Conservation (phyloP, 331 rosid genomes). For the Cydonia oblonga region DNA sequence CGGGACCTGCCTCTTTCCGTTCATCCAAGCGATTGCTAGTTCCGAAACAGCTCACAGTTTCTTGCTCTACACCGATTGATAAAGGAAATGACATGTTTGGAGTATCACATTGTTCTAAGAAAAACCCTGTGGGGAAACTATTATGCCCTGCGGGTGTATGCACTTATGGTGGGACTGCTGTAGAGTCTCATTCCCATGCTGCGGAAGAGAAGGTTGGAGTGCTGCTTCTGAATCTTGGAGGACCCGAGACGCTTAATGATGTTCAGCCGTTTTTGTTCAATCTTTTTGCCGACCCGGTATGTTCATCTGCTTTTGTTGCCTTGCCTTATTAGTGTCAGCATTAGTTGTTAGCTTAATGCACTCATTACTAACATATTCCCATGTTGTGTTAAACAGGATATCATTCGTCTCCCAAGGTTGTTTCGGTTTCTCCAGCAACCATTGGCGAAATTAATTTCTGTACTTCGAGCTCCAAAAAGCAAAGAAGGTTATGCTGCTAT, state of each 20-base stretch:
- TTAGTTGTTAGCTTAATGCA: not conserved
- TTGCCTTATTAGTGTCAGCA: not conserved
- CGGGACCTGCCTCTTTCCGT: slow-evolving; percentile 20
- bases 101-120: slow-evolving; percentile 24
- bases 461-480: slow-evolving; percentile 86
- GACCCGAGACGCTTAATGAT: slow-evolving; percentile 92
- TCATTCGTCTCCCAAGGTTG: slow-evolving; percentile 88
- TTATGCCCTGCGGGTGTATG: slow-evolving; percentile 31
- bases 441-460: slow-evolving; percentile 74
- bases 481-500: slow-evolving; percentile 97
- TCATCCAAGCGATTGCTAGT: slow-evolving; percentile 4
- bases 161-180: slow-evolving; percentile 29
- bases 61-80: slow-evolving; percentile 20
- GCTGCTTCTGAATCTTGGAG: slow-evolving; percentile 90
- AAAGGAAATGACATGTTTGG: slow-evolving; percentile 20
- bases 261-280: slow-evolving; percentile 93
- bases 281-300: slow-evolving; percentile 94
- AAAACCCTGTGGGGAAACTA: slow-evolving; percentile 24
- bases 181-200: slow-evolving; percentile 33
- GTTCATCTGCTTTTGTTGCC: slow-evolving; percentile 3
- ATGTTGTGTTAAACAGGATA: slow-evolving; percentile 44
- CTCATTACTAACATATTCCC: slow-evolving; percentile 11
- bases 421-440: slow-evolving; percentile 83
- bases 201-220: slow-evolving; percentile 83
- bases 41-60: slow-evolving; percentile 28